Percentiles rank a stretch among this genome's conserved stretches.
phyloP scores from a whole-genome alignment of 2,329 filamentous ascomycete genomes.

The Xylariaceae sp. region DNA sequence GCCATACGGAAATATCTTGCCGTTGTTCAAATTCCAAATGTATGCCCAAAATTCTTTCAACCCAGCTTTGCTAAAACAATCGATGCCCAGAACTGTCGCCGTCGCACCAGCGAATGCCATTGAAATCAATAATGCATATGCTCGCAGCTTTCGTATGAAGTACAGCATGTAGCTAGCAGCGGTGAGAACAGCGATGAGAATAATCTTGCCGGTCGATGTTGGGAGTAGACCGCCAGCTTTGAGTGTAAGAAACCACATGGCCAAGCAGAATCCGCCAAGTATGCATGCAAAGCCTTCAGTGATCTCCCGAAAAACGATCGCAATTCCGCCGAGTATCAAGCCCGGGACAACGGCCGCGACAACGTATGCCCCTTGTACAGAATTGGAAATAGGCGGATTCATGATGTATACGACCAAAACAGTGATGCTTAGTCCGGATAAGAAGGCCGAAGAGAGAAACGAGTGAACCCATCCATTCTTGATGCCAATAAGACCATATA shows the following conservation, averaged over 20 bases:
- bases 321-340: conserved; percentile 67
- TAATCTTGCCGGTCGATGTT: conserved; percentile 59
- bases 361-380: conserved; percentile 81
- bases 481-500: conserved; percentile 75
- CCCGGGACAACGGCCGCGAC: conserved; percentile 75
- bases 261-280: conserved; percentile 80
- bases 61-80: conserved; percentile 86
- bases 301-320: conserved; percentile 78
- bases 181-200: conserved; percentile 74
- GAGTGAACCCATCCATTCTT: conserved; percentile 77
- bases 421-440: conserved; percentile 69
- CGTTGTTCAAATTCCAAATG: conserved; percentile 74
- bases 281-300: conserved; percentile 79
- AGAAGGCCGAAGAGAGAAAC: conserved; percentile 75
- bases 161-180: conserved; percentile 69
- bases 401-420: conserved; percentile 89
- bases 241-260: conserved; percentile 87
- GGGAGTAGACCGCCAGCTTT: conserved; percentile 72
- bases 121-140: conserved; percentile 71
- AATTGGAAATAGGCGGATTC: conserved; percentile 70
- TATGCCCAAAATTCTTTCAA: conserved; percentile 97
- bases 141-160: conserved; percentile 73
- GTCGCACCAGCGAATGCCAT: conserved; percentile 84
- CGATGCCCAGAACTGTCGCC: conserved; percentile 75
- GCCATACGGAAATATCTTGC: conserved; percentile 72